Percentiles rank a stretch among this genome's conserved stretches.
Evolutionary conservation across 257 asterid genomes (phyloP).

Genomic region (Eustoma russellianum): DNA sequence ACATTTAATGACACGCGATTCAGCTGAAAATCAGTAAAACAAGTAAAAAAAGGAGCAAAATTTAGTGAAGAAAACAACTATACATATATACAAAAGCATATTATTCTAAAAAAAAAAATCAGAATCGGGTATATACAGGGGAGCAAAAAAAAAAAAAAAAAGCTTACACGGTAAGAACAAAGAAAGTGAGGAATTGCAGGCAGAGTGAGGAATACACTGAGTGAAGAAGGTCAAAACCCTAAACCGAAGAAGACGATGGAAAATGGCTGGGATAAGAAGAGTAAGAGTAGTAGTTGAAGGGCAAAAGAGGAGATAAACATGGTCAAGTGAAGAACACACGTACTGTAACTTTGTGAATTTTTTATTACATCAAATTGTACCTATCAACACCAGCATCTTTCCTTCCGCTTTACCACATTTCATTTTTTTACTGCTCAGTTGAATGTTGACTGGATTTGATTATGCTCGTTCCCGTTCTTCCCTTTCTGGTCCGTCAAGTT

Average conservation of each 20-base stretch:
- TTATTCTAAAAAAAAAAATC: not conserved
- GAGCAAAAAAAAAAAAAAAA: conserved; percentile 14
- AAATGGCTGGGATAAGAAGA: conserved; percentile 11
- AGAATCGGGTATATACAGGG: conserved; percentile 4
- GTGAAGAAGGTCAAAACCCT: conserved; percentile 20
- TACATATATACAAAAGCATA: too few relatives aligned
- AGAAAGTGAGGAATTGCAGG: too few relatives aligned
- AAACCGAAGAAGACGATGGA: conserved; percentile 25
- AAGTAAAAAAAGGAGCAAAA: not conserved
- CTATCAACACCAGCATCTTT: conserved; percentile 9
- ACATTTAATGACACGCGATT: not conserved
- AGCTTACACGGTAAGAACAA: too few relatives aligned
- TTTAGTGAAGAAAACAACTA: conserved; percentile 1
- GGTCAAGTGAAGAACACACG: conserved; percentile 18
- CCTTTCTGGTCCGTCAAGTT: too few relatives aligned
- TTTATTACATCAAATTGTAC: conserved; percentile 6
- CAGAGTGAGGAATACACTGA: too few relatives aligned
- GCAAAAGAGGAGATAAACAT: conserved; percentile 21
- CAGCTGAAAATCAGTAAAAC: not conserved
- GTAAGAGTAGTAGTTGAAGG: conserved; percentile 24
- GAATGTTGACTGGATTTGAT: too few relatives aligned
- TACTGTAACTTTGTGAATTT: conserved; percentile 11
- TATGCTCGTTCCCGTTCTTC: too few relatives aligned
- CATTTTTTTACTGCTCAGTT: not conserved
- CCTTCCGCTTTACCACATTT: not conserved